A percentile compares a stretch with the other conserved stretches of the same genome.
Conservation (phyloP, 1,284 basidiomycete genomes). For the Coniferiporia sulphurascens region DNA sequence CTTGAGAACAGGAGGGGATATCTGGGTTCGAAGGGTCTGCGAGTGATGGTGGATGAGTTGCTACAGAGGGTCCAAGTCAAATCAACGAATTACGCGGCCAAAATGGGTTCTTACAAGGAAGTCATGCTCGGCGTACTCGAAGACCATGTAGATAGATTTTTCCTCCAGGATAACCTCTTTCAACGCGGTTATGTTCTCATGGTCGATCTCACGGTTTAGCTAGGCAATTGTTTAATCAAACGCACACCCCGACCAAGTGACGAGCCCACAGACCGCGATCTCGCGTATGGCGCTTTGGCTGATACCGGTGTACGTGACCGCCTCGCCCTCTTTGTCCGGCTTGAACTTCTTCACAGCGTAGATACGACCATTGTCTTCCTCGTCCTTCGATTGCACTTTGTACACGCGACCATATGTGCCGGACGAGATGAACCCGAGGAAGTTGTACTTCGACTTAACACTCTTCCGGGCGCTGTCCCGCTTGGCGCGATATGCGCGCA, state of each 20-base stretch:
- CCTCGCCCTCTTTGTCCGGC: slow-evolving; percentile 96
- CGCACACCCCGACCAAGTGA: neutral
- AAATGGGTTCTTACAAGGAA: slow-evolving; percentile 64
- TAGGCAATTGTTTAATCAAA: slow-evolving; percentile 28
- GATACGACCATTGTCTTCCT: slow-evolving; percentile 55
- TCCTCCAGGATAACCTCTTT: slow-evolving; percentile 96
- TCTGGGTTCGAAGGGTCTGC: slow-evolving; percentile 75
- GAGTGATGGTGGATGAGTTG: slow-evolving; percentile 99
- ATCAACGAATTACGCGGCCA: slow-evolving; percentile 3
- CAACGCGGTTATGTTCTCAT: slow-evolving; percentile 89
- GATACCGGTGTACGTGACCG: slow-evolving; percentile 92
- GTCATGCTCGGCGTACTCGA: slow-evolving; percentile 98
- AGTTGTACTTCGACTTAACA: slow-evolving; percentile 81
- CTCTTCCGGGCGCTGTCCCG: slow-evolving; percentile 63
- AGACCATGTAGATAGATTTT: slow-evolving; percentile 98
- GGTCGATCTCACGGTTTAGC: slow-evolving; percentile 91
- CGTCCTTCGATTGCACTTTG: slow-evolving; percentile 80
- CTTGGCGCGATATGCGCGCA: slow-evolving; percentile 81
- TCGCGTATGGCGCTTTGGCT: slow-evolving; percentile 96
- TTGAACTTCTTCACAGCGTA: slow-evolving; percentile 99
- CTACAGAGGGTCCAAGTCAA: slow-evolving; percentile 34
- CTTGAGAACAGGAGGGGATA: slow-evolving; percentile 80
- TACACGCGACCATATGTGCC: slow-evolving; percentile 98
- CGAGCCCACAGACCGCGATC: slow-evolving; percentile 70
- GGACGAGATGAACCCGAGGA: slow-evolving; percentile 96